Evolutionary conservation across 2,329 filamentous ascomycete genomes (phyloP), one percentile per base, ranked within the genome.

Genomic region (Stachybotrys chlorohalonatus): DNA sequence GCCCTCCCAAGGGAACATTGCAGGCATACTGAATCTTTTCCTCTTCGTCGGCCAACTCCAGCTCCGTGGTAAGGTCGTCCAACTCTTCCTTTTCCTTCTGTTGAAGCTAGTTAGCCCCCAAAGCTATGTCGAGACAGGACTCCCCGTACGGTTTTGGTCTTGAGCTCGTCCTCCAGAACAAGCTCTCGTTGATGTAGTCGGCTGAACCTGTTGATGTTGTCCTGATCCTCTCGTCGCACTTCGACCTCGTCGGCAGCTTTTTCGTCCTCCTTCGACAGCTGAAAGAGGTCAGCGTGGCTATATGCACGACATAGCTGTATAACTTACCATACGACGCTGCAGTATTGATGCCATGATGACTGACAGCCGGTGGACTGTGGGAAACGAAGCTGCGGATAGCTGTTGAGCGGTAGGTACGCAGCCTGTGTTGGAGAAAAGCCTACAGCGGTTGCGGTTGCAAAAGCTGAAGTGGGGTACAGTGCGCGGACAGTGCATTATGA

Each of bases 11-110:
- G 31, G 15, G 30, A 11, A 51, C 49, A 31, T 39, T 31, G 8
- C 42, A 2, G 15, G 75, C 86, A 69, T 80, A 96, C 89, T 90
- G 92, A 24, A 99, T 85, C 66, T 88, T 85, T 53, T 96, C 91
- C 63, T 97, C 93, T 70, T 99, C 94, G 70, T 97, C 93, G 53
- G 90, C 90, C 16, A 99, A 83, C 73, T 99, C 94, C 50, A 99
- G 80, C 70, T 99, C 94, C 53, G 81, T 89, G 2, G 87, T 87
- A 54, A 99, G 82, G 70, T 99, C 94, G 68, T 97, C 92, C 4
- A 97, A 82, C 67, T 97, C 94, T 72, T 99, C 94, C 75, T 96
- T 97, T 71, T 97, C 93, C 77, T 97, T 97, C 93, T 97, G 66
- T 54, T 61, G 15, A 13, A 49, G 54, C 50, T 53, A 57, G 66